Percentiles rank a stretch among this genome's conserved stretches.
phyloP scores from a whole-genome alignment of 2,329 filamentous ascomycete species.

The Exophiala phaeomuriformis region DNA sequence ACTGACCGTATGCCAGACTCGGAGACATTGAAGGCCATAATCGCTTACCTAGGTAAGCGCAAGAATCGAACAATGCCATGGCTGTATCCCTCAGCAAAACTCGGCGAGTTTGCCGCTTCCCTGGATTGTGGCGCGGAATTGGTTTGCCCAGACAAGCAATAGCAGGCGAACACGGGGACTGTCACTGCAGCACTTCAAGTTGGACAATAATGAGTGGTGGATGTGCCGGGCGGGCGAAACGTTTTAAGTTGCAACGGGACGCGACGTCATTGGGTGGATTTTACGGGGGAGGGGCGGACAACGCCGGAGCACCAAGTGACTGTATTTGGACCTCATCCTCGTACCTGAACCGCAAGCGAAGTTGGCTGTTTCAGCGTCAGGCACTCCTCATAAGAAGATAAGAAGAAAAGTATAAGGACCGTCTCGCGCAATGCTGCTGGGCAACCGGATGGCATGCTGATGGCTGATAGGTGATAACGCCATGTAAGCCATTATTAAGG shows the following conservation, averaged over 20 bases:
- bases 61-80: too few relatives aligned
- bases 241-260: neutral
- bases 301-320: neutral
- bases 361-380: neutral
- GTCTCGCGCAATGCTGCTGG: neutral
- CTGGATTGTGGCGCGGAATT: too few relatives aligned
- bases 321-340: neutral
- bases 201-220: neutral
- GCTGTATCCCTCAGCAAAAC: too few relatives aligned
- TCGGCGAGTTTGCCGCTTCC: too few relatives aligned
- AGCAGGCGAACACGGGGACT: neutral
- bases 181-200: too few relatives aligned
- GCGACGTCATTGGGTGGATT: conserved; percentile 1
- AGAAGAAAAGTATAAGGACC: too few relatives aligned
- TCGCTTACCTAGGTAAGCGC: too few relatives aligned
- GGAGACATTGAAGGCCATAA: too few relatives aligned
- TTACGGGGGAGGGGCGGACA: neutral
- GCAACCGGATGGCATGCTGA: too few relatives aligned
- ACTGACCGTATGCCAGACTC: too few relatives aligned
- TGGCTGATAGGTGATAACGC: too few relatives aligned
- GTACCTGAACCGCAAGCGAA: neutral
- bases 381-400: too few relatives aligned
- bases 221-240: neutral
- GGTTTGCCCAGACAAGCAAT: neutral
- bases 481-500: neutral